Evolutionary conservation across 2,329 filamentous ascomycete genomes (phyloP), one percentile per base, ranked within the genome.

Genomic region (Aspergillus ochraceoroseus): DNA sequence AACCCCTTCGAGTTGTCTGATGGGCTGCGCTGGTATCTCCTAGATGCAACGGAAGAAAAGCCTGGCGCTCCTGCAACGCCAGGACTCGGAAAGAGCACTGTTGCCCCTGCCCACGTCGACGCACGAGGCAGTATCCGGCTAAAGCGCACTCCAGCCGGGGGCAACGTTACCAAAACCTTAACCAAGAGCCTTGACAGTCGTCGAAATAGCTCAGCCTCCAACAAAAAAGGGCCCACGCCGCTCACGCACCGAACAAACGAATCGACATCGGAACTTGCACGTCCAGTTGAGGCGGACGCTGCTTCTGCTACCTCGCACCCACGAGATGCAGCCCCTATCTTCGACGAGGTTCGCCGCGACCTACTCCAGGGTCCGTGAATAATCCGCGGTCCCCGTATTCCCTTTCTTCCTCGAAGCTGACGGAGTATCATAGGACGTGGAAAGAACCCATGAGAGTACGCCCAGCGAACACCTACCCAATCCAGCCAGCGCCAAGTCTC

Each of bases 1-100:
- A 98, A 98, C 57, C 92, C 92, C 0, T 98, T 98, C 63, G 89
- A 95, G 55, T 75, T 98, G 8, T 95, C 88, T 0, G 92, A 98
- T 56, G 92, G 92, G 2, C 70, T 98, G 32, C 81, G 90, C 22
- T 98, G 92, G 92, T 96, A 95, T 65, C 76, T 98, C 4, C 82
- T 98, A 23, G 90, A 98, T 59, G 92, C 92, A 0, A 76, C 79
- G 2, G 92, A 98, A 65, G 92, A 98, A 65, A 95, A 95, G 58
- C 80, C 87, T 0, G 85, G 85, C 1, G 89, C 88, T 2, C 92
- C 92, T 0, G 83, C 85, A n/a, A 96, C 90, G 0, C 90, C 92
- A 0, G 89, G 90, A 0, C 76, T 95, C 39, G 87, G 86, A 26
- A 95, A 94, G 64, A 89, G 83, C 50, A 96, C 92, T 0, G 89